Base-by-base conservation (phyloP, 208 protist species). In the Crithidia brevicula region DNA sequence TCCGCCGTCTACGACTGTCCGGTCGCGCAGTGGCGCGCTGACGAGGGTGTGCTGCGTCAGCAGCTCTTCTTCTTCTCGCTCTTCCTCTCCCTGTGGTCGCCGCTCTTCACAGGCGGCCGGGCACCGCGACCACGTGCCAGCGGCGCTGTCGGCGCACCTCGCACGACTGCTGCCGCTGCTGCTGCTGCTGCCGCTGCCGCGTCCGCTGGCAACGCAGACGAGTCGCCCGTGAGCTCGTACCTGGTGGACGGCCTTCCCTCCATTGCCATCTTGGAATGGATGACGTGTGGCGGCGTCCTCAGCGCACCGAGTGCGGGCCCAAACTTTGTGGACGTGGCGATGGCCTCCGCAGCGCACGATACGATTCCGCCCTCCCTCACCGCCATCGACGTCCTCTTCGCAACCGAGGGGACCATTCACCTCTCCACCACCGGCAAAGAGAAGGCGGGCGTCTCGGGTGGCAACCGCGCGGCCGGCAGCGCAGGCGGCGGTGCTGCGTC, bases 1-100 rank as follows among this genome's bases (percentile, higher is more conserved):
- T 79, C 65, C 31, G 77, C 70, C 0, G 79, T 96, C 18, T 96
- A 96, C 61, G 69, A 76, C 67, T 50, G 74, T 23, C 50, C 73
- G 1, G n/a, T 36, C 42, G 72, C 72, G 20, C 46, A 79, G 52
- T 91, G 80, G 81, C 77, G 79, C 31, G 51, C 68, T 25, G 72
- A 84, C 10, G 85, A 89, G 68, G 56, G 60, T 27, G 74, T 91
- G 31, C 67, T 92, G 60, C 78, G 86, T 9, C 88, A 96, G 72
- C 85, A 92, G 64, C 45, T 93, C 56, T 93, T 96, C 78, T 96
- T 92, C 60, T 96, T 96, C 64, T 59, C 87, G 9, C 49, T 91
- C 20, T 91, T 93, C 51, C 31, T 82, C 16, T 81, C 79, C 36
- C 63, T 96, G 5, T 96, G 91, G 88, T 74, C 83, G 4, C 91